Base-by-base conservation (phyloP, 495 filamentous ascomycete genomes). In the Lepidopterella palustris region DNA sequence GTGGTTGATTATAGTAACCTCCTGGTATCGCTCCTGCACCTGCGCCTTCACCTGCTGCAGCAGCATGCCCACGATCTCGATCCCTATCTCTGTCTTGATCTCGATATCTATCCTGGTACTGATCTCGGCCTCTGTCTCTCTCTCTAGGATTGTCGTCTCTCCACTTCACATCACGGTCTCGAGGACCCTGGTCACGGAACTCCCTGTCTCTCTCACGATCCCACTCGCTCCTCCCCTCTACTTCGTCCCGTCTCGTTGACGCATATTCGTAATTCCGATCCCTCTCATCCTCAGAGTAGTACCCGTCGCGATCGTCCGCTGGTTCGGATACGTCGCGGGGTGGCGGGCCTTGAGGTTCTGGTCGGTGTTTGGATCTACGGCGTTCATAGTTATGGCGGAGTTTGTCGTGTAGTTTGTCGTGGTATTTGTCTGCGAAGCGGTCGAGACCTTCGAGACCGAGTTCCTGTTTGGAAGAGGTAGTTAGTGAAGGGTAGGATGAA, bases 401-500 rank as follows among this genome's bases (percentile, higher is more conserved):
- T 1, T 40, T 40, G 26, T 58, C 31, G 56, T 59, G 54, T 5
- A 57, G 11, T 31, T 48, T 50, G 40, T 58, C 26, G 39, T 62
- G 45, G 13, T 52, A 49, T 48, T 55, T 55, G 6, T 49, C 40
- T 18, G 47, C 42, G 28, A 58, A n/a, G 21, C 21, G 24, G 11
- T 58, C 21, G 20, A 58, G 23, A 31, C 26, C 47, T 49, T 42
- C 32, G 18, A 56, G 35, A 5, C 63, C 63, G 49, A 66, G 63
- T 31, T 66, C 63, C 63, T 66, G 23, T 42, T n/a, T 6, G 8
- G 21, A 25, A 13, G 21, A 2, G 20, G 47, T 29, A 55, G 31
- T 26, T 25, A 29, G 42, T 9, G 39, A 25, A 29, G 49, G 10
- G 10, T 20, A 10, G 24, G 25, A 11, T 31, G 24, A 20, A 2